Evolutionary conservation across 768 basidiomycete genomes (phyloP), one percentile per base, ranked within the genome.

Genomic region (Termitomyces sp.): DNA sequence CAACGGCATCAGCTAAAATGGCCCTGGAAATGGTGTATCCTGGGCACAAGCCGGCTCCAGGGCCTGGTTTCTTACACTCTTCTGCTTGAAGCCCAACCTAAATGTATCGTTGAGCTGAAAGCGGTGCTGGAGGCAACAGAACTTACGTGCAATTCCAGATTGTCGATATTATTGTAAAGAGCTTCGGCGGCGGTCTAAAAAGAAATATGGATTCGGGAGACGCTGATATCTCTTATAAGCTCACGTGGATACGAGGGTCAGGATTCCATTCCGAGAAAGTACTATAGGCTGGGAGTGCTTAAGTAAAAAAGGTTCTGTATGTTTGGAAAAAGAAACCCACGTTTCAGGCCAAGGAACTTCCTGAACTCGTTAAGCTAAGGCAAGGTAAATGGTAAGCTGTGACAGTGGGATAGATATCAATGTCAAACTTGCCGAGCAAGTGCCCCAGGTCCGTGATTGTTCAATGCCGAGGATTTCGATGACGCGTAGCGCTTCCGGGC

Each of bases 1-100:
- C 84, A 36, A 92, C 86, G 2, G 90, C 91, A 67, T 92, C 90
- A 12, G 86, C 79, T 14, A 95, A 76, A 61, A 95, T 93, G n/a
- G 90, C 88, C 44, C 92, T 79, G 7, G 90, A 90, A 62, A 91
- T 87, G 5, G 92, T 93, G 73, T 85, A 92, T 27, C 90, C 89
- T 5, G 90, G 90, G 68, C 90, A 92, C 5, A 93, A 68, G 12
- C 91, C 91, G 6, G 88, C 85, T 7, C 90, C 92, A 1, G 83
- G 80, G 24, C 77, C 76, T 6, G 85, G 81, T 2, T 64, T 60
- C 66, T 92, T 93, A 2, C 87, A 66, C 63, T 91, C 77, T 68
- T 93, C 91, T 5, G 88, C 88, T 72, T 86, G 85, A 32, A 89
- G 70, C 10, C 87, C 87, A 32, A 84, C 81, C 82, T 84, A 18